Evolutionary conservation across 371 early-diverging fungal species (phyloP), one percentile per base, ranked within the genome.

Genomic region (Mucor piriformis): DNA sequence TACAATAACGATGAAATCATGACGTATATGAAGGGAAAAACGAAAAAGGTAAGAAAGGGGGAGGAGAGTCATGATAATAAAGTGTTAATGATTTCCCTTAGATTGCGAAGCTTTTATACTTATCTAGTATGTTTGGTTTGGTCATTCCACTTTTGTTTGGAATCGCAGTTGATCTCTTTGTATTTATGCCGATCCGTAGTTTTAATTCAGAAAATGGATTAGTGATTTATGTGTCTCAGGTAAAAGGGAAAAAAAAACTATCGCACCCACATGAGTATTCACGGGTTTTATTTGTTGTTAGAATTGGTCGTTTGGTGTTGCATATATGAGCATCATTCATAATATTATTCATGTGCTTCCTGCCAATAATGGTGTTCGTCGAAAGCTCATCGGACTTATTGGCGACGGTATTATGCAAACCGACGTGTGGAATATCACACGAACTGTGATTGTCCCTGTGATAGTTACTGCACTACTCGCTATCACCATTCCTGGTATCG

Each of bases 281-380:
- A 29, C 29, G 29, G 29, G 29, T 4, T 29, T n/a, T 29, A 29
- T 46, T 46, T 25, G 10, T 35, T 6, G 7, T 23, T 55, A 85
- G 87, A 77, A 82, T 50, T 87, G 86, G 87, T 72, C 85, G 13
- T 64, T 82, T 59, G 87, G 87, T 35, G 59, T 85, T 43, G 71
- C 83, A 2, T 84, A 81, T 60, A 72, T 82, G 63, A 82, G 78
- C 38, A 76, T 83, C 46, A 50, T 78, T 29, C 77, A 83, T 66
- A 72, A 75, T n/a, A 32, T 75, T 15, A 59, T 81, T 10, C 63
- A 70, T 25, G 62, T 75, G 46, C 64, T 85, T 38, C 85, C 67
- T 40, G 35, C 85, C 21, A 64, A 71, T 27, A 82, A 83, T 54
- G 29, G 55, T 27, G 57, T 75, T 23, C 74, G 75, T 5, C 59